A percentile compares a stretch with the other conserved stretches of the same genome.
Conservation (phyloP, 805 yeast species). For the Komagataella populi region DNA sequence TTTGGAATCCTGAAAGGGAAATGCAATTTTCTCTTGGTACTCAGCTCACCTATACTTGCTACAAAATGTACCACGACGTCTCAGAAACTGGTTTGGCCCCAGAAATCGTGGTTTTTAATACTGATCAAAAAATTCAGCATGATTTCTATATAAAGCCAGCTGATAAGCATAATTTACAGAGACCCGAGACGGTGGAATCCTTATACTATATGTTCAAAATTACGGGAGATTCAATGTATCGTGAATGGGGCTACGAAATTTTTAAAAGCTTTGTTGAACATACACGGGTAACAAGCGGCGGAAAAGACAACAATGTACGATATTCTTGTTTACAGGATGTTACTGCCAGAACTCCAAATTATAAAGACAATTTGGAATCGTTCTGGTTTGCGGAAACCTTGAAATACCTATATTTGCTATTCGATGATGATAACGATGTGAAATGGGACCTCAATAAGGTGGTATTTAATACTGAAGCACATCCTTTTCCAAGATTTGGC, state of each 20-base stretch:
- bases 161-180: slow-evolving; percentile 77
- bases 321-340: slow-evolving; percentile 62
- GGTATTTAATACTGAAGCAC: slow-evolving; percentile 89
- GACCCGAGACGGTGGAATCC: slow-evolving; percentile 92
- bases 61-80: slow-evolving; percentile 64
- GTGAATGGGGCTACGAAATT: slow-evolving; percentile 85
- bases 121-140: slow-evolving; percentile 23
- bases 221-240: slow-evolving; percentile 68
- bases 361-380: slow-evolving; percentile 70
- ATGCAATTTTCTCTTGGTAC: slow-evolving; percentile 57
- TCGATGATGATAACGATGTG: slow-evolving; percentile 48
- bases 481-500: slow-evolving; percentile 71
- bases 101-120: slow-evolving; percentile 77
- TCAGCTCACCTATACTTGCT: slow-evolving; percentile 71
- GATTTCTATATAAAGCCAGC: slow-evolving; percentile 59
- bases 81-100: slow-evolving; percentile 73
- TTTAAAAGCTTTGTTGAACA: slow-evolving; percentile 56
- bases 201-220: slow-evolving; percentile 67
- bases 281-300: slow-evolving; percentile 34
- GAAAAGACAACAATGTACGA: slow-evolving; percentile 27
- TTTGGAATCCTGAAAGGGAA: slow-evolving; percentile 48
- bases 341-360: slow-evolving; percentile 34
- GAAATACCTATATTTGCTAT: slow-evolving; percentile 69
- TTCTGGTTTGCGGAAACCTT: slow-evolving; percentile 93
- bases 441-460: slow-evolving; percentile 52